Base-by-base conservation (phyloP, 768 basidiomycete species). In the Gloeopeniophorella convolvens region DNA sequence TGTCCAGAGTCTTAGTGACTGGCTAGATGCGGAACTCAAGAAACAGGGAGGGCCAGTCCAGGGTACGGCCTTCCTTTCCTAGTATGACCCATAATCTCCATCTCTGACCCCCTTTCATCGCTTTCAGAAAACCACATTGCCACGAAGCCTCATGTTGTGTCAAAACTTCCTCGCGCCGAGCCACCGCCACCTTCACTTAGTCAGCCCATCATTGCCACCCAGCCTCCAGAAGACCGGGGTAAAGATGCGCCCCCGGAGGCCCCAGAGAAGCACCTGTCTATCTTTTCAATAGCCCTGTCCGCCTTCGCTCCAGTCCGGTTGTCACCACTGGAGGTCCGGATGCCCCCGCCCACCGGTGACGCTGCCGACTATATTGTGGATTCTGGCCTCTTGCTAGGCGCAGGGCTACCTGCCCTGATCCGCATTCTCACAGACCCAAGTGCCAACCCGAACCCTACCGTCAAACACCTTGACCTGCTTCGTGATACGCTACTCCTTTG, bases 401-500 rank as follows among this genome's bases (percentile, higher is more conserved):
- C 42, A 32, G 32, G 42, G 23, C 23, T 32, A 13, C 10, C 13
- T 32, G 36, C 48, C 12, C 18, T 48, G 30, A 32, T 36, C 21
- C 1, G 12, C 34, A 46, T 36, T 24, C 35, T 46, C 36, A 37
- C 45, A 10, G 18, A 16, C 16, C 33, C 34, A 12, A 12, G 33
- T 16, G 13, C 33, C 33, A 46, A 27, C 4, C 34, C 45, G 26
- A 45, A 28, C 15, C 46, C 37, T 41, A 18, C 20, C 30, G 63
- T 68, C n/a, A 67, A 66, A 45, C 74, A 81, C 48, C 62, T 65
- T 45, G 42, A 43, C 44, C 63, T 74, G 32, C 62, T 85, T 65
- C 59, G 66, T 52, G 63, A 74, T 51, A 64, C 77, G 2, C 85
- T 89, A 67, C 82, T 86, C 66, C 65, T 80, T n/a, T 79, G 76